phyloP scores from a whole-genome alignment of 495 filamentous ascomycete species.

The Aspergillus egyptiacus region DNA sequence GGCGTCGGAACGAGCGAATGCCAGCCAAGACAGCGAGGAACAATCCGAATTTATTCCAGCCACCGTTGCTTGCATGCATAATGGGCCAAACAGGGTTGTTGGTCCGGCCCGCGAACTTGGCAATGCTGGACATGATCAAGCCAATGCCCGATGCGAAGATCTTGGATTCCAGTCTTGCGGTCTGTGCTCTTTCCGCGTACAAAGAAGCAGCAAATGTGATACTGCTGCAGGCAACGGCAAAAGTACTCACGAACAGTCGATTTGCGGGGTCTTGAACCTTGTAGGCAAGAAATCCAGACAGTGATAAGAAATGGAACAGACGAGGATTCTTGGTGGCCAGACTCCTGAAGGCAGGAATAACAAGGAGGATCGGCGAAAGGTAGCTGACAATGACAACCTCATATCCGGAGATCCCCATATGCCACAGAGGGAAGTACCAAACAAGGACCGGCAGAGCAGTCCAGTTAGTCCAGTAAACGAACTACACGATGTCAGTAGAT shows the following conservation, averaged over 20 bases:
- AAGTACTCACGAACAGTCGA: conserved; percentile 74
- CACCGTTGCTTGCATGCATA: conserved; percentile 81
- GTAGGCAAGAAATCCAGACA: conserved; percentile 75
- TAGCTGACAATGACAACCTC: conserved; percentile 82
- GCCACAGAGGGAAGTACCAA: conserved; percentile 99
- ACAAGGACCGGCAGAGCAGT: conserved; percentile 82
- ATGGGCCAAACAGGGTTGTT: conserved; percentile 98
- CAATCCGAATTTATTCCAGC: conserved; percentile 83
- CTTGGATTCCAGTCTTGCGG: conserved; percentile 68
- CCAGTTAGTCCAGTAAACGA: conserved; percentile 90
- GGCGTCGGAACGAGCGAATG: conserved; percentile 58
- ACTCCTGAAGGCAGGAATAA: conserved; percentile 60
- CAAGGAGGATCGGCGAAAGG: conserved; percentile 77
- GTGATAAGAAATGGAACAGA: conserved; percentile 64
- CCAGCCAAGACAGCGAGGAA: conserved; percentile 69
- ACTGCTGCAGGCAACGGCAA: conserved; percentile 71
- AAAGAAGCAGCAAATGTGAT: conserved; percentile 77
- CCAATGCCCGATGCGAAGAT: conserved; percentile 77
- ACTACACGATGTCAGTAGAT: conserved; percentile 47
- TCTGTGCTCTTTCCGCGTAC: conserved; percentile 70
- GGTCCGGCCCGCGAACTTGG: conserved; percentile 92
- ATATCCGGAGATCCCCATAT: conserved; percentile 98
- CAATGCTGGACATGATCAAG: conserved; percentile 73
- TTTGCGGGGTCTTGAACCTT: conserved; percentile 64
- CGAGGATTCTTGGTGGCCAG: conserved; percentile 63